Evolutionary conservation across 2,329 filamentous ascomycete species (phyloP), one percentile per base, ranked within the genome.

Genomic region (Cordyceps militaris): DNA sequence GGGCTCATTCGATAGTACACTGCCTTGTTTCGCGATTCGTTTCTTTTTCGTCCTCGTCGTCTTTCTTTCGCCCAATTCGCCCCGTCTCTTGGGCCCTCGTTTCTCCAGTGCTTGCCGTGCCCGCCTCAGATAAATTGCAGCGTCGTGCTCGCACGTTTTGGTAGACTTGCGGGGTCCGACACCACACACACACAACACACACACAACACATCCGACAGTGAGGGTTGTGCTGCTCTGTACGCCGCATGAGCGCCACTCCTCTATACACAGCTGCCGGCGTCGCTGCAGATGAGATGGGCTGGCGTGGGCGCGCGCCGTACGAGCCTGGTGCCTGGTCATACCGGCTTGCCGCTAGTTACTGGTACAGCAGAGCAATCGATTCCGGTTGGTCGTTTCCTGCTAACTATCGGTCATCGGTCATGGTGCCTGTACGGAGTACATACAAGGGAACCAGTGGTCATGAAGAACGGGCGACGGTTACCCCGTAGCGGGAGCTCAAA

Each of bases 251-350:
- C 42, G 51, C 51, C 51, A 54, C 51, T n/a, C 14, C n/a, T n/a
- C 14, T 44, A 16, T 46, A 19, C 10, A 46, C 51, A 54, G 40
- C 28, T 46, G 51, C 51, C 28, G 28, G 51, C 9, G 28, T 30
- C 28, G 51, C 40, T 54, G 51, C 51, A 54, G 26, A 54, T 44
- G 51, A 54, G 51, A 54, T 54, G 51, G 51, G 51, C n/a, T 44
- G 28, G 4, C 36, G 5, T 11, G 9, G 11, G 28, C 28, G 47
- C n/a, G 4, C 26, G 23, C 50, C 32, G 40, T 46, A 54, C 51
- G 51, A 54, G 42, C 23, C 28, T 44, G 19, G 19, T 30, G 38
- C 26, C 26, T 48, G 36, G 49, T 52, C 32, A 28, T 46, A 54
- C 51, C 40, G 46, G 42, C 23, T 19, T 44, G 19, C n/a, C 21